Percentiles rank a stretch among this genome's conserved stretches.
These are phyloP conservation scores for Leptodontidium sp. DNA, from an alignment of 2,329 filamentous ascomycete genomes.

Conservation along the genomic window DNA sequence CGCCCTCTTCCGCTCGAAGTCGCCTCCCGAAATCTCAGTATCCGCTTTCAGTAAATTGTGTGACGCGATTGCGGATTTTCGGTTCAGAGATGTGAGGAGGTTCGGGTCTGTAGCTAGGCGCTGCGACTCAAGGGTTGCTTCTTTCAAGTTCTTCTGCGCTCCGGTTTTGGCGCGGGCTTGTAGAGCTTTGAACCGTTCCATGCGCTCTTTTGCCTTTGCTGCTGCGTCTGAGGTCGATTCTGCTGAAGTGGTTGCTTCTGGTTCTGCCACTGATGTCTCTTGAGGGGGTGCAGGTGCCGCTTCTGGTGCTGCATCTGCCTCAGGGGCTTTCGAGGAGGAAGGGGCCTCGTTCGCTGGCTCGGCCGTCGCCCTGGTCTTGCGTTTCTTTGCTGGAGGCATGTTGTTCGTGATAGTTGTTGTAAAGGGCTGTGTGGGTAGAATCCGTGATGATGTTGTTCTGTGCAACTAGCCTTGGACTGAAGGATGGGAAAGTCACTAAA, in stretches of 20 bases:
- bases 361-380: slow-evolving; percentile 50
- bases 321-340: slow-evolving; percentile 13
- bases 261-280: slow-evolving; percentile 12
- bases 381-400: slow-evolving; percentile 57
- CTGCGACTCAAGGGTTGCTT: slow-evolving; percentile 83
- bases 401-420: slow-evolving; percentile 26
- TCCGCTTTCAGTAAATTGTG: slow-evolving; percentile 96
- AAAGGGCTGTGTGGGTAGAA: slow-evolving; percentile 8
- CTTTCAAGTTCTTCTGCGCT: slow-evolving; percentile 79
- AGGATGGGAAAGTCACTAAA: slow-evolving; percentile 12
- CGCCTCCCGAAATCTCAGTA: slow-evolving; percentile 82
- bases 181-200: slow-evolving; percentile 86
- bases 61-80: slow-evolving; percentile 85
- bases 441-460: slow-evolving; percentile 28
- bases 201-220: slow-evolving; percentile 67
- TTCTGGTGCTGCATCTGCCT: slow-evolving; percentile 26
- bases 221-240: slow-evolving; percentile 45
- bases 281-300: slow-evolving; percentile 7
- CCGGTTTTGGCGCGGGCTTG: slow-evolving; percentile 81
- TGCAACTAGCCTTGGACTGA: neutral
- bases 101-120: slow-evolving; percentile 79
- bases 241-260: slow-evolving; percentile 30
- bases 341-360: slow-evolving; percentile 33
- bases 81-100: slow-evolving; percentile 79
- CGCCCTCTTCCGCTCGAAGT: slow-evolving; percentile 96